These are phyloP conservation scores for Halteria grandinella DNA, from an alignment of 73 alveolate genomes.

Conservation along the genomic window DNA sequence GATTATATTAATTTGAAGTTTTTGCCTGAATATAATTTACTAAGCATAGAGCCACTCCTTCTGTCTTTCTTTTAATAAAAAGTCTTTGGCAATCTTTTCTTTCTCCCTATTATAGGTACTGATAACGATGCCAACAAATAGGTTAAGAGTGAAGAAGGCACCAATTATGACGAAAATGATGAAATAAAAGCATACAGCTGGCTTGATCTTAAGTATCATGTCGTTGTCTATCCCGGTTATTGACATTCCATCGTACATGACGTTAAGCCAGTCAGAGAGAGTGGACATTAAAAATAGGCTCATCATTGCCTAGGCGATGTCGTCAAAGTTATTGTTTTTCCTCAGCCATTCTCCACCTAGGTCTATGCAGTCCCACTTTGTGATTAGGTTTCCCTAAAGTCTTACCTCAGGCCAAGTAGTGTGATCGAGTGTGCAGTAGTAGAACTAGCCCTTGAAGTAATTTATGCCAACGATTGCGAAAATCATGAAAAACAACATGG, in stretches of 20 bases:
- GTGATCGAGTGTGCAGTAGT: too few relatives aligned
- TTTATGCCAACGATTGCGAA: slow-evolving; percentile 76
- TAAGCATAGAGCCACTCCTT: slow-evolving; percentile 50
- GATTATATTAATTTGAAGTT: slow-evolving; percentile 27
- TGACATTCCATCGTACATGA: slow-evolving; percentile 67
- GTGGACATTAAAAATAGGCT: slow-evolving; percentile 71
- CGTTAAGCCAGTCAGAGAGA: slow-evolving; percentile 74
- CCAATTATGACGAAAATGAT: slow-evolving; percentile 70
- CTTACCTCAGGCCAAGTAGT: too few relatives aligned
- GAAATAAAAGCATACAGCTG: slow-evolving; percentile 19
- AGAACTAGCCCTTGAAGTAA: slow-evolving; percentile 68
- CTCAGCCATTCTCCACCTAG: slow-evolving; percentile 61
- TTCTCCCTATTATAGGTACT: slow-evolving; percentile 67
- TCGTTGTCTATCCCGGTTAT: slow-evolving; percentile 34
- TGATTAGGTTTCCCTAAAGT: not conserved
- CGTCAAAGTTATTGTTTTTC: slow-evolving; percentile 15
- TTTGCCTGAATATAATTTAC: slow-evolving; percentile 26
- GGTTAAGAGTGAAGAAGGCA: slow-evolving; percentile 72
- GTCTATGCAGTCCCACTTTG: slow-evolving; percentile 64
- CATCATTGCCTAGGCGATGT: slow-evolving; percentile 54
- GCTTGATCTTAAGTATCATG: not conserved
- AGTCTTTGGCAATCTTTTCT: slow-evolving; percentile 37
- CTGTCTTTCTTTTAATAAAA: slow-evolving; percentile 41
- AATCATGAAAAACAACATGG: slow-evolving; percentile 65
- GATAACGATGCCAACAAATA: slow-evolving; percentile 82